Evolutionary conservation across 2,329 filamentous ascomycete species (phyloP), one percentile per base, ranked within the genome.

Genomic region (Didymella sp.): DNA sequence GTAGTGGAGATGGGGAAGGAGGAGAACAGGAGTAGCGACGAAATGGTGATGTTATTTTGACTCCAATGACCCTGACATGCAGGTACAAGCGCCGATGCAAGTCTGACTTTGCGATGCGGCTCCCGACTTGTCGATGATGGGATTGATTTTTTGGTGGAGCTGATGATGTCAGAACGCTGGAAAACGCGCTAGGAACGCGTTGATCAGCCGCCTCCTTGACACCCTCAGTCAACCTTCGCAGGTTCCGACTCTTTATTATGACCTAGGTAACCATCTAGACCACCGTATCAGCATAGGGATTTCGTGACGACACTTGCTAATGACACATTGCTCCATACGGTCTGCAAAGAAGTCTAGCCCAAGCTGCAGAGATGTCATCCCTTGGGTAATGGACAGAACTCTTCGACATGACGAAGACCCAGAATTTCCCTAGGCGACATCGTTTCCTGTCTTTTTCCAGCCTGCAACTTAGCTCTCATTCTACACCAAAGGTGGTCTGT

Each of bases 91-190:
- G 17, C 53, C 58, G 58, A 60, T 60, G 49, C 44, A 45, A 21
- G 11, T 49, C 30, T 38, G 15, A 53, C 25, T 41, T 35, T 41
- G 44, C 57, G 57, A 59, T 55, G 51, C 35, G 40, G 47, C 40
- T 47, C 37, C 24, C 42, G 37, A 28, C 15, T 48, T 51, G 19
- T 57, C 44, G 44, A 57, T 57, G 54, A 52, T 57, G 54, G 30
- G 54, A 48, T 49, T n/a, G n/a, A 31, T 40, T 49, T 37, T 50
- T 44, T 47, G 33, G 49, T 57, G 53, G 58, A 60, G 48, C 48
- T 53, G 40, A 60, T 60, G 58, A 60, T 57, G 58, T 60, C 58
- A 59, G 49, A 28, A 57, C 28, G 33, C 30, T 44, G 19, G 21
- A 15, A n/a, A 19, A 40, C 43, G 38, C 43, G 44, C 37, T 52